Percentiles rank a stretch among this genome's conserved stretches.
Conservation (phyloP, 208 protist species). For the Acanthamoeba culbertsoni region DNA sequence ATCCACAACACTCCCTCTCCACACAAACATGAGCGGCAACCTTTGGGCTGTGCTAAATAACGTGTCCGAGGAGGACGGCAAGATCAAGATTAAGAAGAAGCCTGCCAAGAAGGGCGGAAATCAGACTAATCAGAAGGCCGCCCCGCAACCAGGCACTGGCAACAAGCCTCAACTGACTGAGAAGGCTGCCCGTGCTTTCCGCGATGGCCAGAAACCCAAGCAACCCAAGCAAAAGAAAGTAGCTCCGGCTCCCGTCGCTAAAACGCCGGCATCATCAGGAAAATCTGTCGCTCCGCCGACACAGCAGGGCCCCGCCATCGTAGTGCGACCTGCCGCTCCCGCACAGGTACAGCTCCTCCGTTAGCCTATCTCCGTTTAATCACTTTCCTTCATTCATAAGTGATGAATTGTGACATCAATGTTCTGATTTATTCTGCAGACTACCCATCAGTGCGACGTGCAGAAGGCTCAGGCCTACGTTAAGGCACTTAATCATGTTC, state of each 20-base stretch:
- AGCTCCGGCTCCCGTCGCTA: not conserved
- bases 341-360: not conserved
- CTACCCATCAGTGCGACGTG: not conserved
- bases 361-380: no score
- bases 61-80: not conserved
- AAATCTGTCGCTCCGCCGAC: not conserved
- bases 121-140: not conserved
- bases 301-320: not conserved
- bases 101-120: not conserved
- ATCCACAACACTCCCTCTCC: no score
- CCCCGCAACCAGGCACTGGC: not conserved
- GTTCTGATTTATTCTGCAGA: no score
- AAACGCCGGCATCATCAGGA: not conserved
- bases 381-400: no score
- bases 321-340: not conserved
- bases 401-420: no score
- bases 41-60: constrained; percentile 1
- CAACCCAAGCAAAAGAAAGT: not conserved
- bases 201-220: not conserved
- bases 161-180: not conserved
- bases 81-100: constrained; percentile 7
- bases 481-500: not conserved
- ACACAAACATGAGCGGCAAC: constrained; percentile 16
- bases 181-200: not conserved
- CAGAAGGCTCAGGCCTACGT: not conserved